A percentile compares a stretch with the other conserved stretches of the same genome.
phyloP scores from a whole-genome alignment of 2,329 filamentous ascomycete species.

The Fusarium sp. region DNA sequence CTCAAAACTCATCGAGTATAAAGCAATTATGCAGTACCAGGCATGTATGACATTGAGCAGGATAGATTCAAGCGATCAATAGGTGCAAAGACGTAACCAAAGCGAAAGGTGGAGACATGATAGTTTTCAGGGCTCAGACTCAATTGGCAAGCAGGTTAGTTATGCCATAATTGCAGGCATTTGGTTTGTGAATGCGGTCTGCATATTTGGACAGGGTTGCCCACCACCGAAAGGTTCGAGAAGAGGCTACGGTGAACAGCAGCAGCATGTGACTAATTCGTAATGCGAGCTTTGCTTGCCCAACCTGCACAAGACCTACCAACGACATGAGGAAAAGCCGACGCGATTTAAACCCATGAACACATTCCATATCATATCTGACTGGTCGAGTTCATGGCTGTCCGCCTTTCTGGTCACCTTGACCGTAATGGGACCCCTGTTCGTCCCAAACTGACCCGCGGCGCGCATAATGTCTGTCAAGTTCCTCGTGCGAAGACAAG shows the following conservation, averaged over 20 bases:
- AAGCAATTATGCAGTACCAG: conserved; percentile 16
- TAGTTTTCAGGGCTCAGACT: conserved; percentile 31
- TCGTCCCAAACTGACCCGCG: conserved; percentile 25
- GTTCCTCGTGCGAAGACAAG: conserved; percentile 14
- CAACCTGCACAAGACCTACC: conserved; percentile 18
- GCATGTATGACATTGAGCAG: conserved; percentile 2
- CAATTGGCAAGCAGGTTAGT: conserved; percentile 21
- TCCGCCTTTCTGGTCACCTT: conserved; percentile 10
- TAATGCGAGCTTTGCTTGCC: conserved; percentile 21
- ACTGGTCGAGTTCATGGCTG: conserved; percentile 24
- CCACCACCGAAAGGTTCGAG: conserved; percentile 31
- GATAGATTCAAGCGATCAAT: not conserved
- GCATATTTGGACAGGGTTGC: conserved; percentile 17
- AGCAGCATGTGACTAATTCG: conserved; percentile 20
- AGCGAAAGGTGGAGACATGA: conserved; percentile 27
- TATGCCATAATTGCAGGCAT: conserved; percentile 22
- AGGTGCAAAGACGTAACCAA: conserved; percentile 9
- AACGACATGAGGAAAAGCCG: conserved; percentile 4
- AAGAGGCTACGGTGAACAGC: conserved; percentile 24
- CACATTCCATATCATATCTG: conserved; percentile 23
- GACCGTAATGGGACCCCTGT: conserved; percentile 19
- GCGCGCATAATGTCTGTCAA: conserved; percentile 28
- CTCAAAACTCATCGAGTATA: conserved; percentile 4
- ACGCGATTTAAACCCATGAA: conserved; percentile 14
- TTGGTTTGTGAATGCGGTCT: conserved; percentile 23